A percentile compares a stretch with the other conserved stretches of the same genome.
These are phyloP conservation scores for Prunus campanulata DNA, from an alignment of 306 rosid genomes.

Conservation along the genomic window DNA sequence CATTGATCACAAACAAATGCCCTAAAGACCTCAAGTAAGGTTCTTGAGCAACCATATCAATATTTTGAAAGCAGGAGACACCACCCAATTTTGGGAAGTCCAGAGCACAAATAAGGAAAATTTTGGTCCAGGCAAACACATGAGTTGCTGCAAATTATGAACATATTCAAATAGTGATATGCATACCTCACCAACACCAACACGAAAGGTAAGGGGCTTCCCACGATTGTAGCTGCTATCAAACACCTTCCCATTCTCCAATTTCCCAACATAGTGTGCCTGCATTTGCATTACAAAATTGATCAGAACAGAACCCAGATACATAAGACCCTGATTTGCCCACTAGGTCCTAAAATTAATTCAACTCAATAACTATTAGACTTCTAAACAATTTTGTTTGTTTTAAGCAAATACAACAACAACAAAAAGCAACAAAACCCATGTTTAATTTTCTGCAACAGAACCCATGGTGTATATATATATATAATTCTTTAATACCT, in stretches of 20 bases:
- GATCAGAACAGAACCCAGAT: background rate
- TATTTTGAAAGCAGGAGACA: background rate
- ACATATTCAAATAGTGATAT: background rate
- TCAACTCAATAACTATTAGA: background rate
- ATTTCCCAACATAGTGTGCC: constrained; percentile 89
- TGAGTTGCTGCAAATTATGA: background rate
- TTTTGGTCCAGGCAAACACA: background rate
- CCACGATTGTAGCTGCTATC: constrained; percentile 97
- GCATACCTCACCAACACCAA: constrained; percentile 94
- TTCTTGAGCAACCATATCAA: background rate
- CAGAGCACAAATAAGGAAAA: background rate
- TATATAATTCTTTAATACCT: constrained; percentile 36
- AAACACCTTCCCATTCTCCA: constrained; percentile 86
- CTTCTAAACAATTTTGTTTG: background rate
- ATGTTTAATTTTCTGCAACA: background rate
- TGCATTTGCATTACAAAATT: constrained; percentile 10
- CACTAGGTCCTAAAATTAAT: background rate
- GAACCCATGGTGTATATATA: background rate
- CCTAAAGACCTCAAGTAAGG: background rate
- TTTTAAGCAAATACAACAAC: background rate
- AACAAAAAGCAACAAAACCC: background rate
- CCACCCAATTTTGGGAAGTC: background rate
- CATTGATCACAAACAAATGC: background rate
- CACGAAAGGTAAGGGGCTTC: constrained; percentile 73
- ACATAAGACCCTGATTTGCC: background rate